phyloP scores from a whole-genome alignment of 2,329 filamentous ascomycete species.

The Didymella exigua region DNA sequence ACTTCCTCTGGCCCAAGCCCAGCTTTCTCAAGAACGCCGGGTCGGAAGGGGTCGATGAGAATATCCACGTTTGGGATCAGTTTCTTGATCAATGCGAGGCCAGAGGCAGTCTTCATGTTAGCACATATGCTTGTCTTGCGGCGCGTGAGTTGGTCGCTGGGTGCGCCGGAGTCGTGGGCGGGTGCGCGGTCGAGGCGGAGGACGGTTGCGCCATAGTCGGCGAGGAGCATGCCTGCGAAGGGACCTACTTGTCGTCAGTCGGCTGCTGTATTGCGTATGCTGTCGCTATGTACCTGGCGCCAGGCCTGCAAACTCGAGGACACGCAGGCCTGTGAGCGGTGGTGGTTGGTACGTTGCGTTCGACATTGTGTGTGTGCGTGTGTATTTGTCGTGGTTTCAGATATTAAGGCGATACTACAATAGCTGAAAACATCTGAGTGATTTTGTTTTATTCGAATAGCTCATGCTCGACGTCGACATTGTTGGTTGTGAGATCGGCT shows the following conservation, averaged over 20 bases:
- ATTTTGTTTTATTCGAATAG: not conserved
- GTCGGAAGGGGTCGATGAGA: conserved; percentile 91
- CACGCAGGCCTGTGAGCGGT: conserved; percentile 63
- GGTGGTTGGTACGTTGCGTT: conserved; percentile 43
- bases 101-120: conserved; percentile 72
- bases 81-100: conserved; percentile 68
- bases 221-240: conserved; percentile 81
- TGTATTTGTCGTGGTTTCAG: not conserved
- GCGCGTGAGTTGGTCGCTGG: conserved; percentile 75
- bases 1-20: conserved; percentile 72
- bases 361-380: conserved; percentile 27
- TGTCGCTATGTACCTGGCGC: conserved; percentile 55
- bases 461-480: conserved; percentile 40
- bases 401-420: not conserved
- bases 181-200: conserved; percentile 77
- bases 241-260: conserved; percentile 62
- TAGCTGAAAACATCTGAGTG: not conserved
- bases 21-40: conserved; percentile 85
- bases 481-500: conserved; percentile 32
- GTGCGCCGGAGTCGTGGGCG: conserved; percentile 56
- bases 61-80: conserved; percentile 72
- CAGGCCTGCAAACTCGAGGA: conserved; percentile 69
- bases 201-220: conserved; percentile 84
- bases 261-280: not conserved
- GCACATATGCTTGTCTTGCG: conserved; percentile 81